Percentiles rank a stretch among this genome's conserved stretches.
Conservation (phyloP, 495 filamentous ascomycete species). For the Bathelium albidoporum region DNA sequence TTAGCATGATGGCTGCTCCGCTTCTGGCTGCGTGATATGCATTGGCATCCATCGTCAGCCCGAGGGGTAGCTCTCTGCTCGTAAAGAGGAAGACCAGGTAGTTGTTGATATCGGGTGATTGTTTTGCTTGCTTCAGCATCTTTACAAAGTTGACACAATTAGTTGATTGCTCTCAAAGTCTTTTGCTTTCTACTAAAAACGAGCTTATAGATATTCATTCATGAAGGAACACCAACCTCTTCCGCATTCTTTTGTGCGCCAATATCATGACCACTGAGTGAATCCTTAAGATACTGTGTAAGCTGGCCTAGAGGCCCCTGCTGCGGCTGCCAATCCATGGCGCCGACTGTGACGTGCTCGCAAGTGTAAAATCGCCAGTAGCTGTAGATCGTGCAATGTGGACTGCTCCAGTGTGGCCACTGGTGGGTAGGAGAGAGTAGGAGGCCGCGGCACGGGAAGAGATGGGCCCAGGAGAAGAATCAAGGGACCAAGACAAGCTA, state of each 20-base stretch:
- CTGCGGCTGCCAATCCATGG: constrained; percentile 89
- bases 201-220: constrained; percentile 18
- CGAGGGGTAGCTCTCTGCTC: constrained; percentile 49
- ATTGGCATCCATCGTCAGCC: constrained; percentile 42
- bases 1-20: constrained; percentile 85
- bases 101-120: constrained; percentile 89
- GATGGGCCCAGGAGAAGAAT: background rate
- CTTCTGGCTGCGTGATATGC: constrained; percentile 69
- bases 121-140: constrained; percentile 90
- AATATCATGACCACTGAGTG: constrained; percentile 71
- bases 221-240: constrained; percentile 40
- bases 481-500: background rate
- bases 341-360: background rate
- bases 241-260: constrained; percentile 72
- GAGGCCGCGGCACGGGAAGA: background rate
- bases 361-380: background rate
- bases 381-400: background rate
- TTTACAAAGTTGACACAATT: constrained; percentile 26
- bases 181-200: background rate
- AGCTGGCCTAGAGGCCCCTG: constrained; percentile 79
- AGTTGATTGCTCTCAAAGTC: background rate
- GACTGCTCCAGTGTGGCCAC: background rate
- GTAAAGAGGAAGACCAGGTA: constrained; percentile 89
- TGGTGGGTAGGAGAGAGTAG: background rate
- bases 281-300: constrained; percentile 79